These are phyloP conservation scores for Psidium friedrichsthalianum DNA, from an alignment of 345 rosid genomes.

Conservation along the genomic window DNA sequence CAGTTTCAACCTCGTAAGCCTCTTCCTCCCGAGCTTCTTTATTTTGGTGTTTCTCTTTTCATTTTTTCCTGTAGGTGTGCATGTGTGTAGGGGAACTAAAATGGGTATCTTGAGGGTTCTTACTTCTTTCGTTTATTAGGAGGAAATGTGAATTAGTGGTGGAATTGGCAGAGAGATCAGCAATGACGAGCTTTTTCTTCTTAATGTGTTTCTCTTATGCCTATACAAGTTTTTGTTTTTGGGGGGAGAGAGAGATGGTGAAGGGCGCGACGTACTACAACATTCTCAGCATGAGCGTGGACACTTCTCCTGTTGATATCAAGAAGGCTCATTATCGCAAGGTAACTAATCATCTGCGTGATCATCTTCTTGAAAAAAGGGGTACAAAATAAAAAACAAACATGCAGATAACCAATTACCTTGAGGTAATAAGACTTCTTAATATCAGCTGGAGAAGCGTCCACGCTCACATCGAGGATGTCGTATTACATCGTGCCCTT, in stretches of 20 bases:
- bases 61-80: not conserved
- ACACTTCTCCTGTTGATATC: conserved; percentile 64
- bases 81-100: not conserved
- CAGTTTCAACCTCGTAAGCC: not conserved
- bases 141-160: not conserved
- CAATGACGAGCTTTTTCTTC: not conserved
- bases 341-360: conserved; percentile 16
- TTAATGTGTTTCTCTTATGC: not conserved
- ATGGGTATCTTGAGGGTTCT: not conserved
- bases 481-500: conserved; percentile 64
- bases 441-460: conserved; percentile 65
- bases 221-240: not conserved
- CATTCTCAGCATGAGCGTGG: conserved; percentile 51
- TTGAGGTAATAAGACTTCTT: conserved; percentile 88
- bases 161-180: not conserved
- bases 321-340: conserved; percentile 88
- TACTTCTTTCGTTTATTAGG: not conserved
- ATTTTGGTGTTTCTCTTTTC: not conserved
- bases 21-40: not conserved
- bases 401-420: conserved; percentile 17
- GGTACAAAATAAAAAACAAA: not conserved
- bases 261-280: conserved; percentile 67
- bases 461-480: conserved; percentile 52
- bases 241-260: conserved; percentile 22
- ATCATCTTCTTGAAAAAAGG: too few species aligned